These are phyloP conservation scores for Neoboletus brunneissimus DNA, from an alignment of 768 basidiomycete species.

Conservation along the genomic window DNA sequence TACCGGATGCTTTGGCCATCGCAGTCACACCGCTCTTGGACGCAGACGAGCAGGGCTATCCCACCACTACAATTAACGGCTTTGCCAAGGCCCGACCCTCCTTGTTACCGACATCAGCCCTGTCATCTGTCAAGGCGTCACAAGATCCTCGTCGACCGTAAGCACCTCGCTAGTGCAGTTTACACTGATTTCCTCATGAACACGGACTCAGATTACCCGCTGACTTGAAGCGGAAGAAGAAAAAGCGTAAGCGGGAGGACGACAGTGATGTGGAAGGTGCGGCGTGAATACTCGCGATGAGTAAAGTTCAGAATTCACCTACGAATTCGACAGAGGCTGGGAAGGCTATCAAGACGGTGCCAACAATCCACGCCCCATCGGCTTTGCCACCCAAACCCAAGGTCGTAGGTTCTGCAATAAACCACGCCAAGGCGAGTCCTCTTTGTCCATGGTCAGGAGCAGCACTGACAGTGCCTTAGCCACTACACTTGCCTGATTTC, in stretches of 20 bases:
- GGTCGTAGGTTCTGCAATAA: constrained; percentile 41
- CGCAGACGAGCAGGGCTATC: constrained; percentile 46
- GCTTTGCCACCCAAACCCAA: constrained; percentile 55
- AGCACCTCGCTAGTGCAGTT: constrained; percentile 24
- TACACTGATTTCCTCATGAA: constrained; percentile 11
- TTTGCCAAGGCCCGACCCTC: constrained; percentile 47
- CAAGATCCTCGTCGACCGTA: constrained; percentile 64
- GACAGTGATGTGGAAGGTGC: constrained; percentile 70
- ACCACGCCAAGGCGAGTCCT: constrained; percentile 49
- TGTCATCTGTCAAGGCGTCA: constrained; percentile 52
- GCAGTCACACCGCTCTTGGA: constrained; percentile 48
- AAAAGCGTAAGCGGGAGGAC: constrained; percentile 80
- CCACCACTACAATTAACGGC: constrained; percentile 28
- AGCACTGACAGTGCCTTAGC: constrained; percentile 23
- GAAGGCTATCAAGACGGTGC: constrained; percentile 58
- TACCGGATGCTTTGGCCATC: constrained; percentile 1
- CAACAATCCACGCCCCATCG: constrained; percentile 41
- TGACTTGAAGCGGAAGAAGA: constrained; percentile 75
- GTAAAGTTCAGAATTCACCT: constrained; percentile 5
- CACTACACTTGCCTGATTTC: constrained; percentile 55
- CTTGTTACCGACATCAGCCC: constrained; percentile 45
- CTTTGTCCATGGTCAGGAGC: not conserved
- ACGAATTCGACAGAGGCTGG: constrained; percentile 41
- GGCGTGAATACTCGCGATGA: constrained; percentile 24
- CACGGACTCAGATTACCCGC: constrained; percentile 33